Evolutionary conservation across 805 yeast species (phyloP).

Genomic region (Saturnispora halmiae): DNA sequence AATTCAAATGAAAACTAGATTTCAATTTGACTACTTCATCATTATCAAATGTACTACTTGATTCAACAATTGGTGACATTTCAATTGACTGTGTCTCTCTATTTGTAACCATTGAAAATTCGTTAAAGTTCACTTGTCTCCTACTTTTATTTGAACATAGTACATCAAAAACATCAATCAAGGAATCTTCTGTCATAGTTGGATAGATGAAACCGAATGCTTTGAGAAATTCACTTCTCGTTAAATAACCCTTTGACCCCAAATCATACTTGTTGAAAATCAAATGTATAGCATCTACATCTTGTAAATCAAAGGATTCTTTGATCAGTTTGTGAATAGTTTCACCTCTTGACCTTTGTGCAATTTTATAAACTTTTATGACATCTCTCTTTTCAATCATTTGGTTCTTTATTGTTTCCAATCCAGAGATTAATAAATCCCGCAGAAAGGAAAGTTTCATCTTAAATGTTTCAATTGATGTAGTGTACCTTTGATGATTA

Average conservation of each 20-base stretch:
- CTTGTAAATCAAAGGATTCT: constrained; percentile 7
- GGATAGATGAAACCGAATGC: constrained; percentile 37
- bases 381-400: constrained; percentile 10
- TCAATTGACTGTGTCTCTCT: constrained; percentile 4
- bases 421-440: neutral
- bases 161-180: constrained; percentile 31
- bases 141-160: constrained; percentile 17
- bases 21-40: constrained; percentile 31
- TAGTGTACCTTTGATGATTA: constrained; percentile 5
- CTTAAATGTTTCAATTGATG: neutral
- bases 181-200: constrained; percentile 28
- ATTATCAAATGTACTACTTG: constrained; percentile 4
- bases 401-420: constrained; percentile 4
- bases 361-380: constrained; percentile 8
- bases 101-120: constrained; percentile 15
- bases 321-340: constrained; percentile 11
- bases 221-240: constrained; percentile 34
- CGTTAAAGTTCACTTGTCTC: constrained; percentile 23
- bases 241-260: constrained; percentile 30
- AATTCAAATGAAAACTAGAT: constrained; percentile 32
- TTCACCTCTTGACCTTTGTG: constrained; percentile 8
- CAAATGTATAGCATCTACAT: constrained; percentile 21
- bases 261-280: constrained; percentile 35
- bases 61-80: constrained; percentile 7
- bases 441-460: constrained; percentile 6